phyloP scores from a whole-genome alignment of 805 yeast genomes.

The Cyberlindnera saturnus region DNA sequence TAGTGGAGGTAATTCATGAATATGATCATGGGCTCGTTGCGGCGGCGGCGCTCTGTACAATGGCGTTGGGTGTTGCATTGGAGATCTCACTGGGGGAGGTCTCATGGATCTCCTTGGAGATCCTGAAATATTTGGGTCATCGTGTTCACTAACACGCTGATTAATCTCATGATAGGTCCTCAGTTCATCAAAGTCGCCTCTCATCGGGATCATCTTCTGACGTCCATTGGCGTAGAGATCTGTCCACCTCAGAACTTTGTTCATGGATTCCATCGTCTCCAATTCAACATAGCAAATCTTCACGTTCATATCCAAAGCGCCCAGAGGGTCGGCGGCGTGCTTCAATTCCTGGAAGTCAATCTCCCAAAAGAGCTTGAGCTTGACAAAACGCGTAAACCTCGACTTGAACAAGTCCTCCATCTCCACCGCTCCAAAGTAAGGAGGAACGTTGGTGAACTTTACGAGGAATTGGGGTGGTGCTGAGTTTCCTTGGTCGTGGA shows the following conservation, averaged over 20 bases:
- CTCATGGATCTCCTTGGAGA: constrained; percentile 2
- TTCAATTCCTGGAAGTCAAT: constrained; percentile 32
- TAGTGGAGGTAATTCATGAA: constrained; percentile 13
- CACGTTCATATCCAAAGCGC: constrained; percentile 28
- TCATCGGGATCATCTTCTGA: constrained; percentile 17
- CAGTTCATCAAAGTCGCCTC: constrained; percentile 23
- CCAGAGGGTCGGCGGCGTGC: constrained; percentile 13
- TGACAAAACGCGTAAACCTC: constrained; percentile 50
- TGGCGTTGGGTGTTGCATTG: neutral
- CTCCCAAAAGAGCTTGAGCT: constrained; percentile 58
- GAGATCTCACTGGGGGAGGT: neutral
- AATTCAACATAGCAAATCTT: constrained; percentile 64
- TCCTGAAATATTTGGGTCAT: constrained; percentile 16
- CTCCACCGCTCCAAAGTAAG: constrained; percentile 42
- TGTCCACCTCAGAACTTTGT: constrained; percentile 56
- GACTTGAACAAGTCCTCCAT: constrained; percentile 58
- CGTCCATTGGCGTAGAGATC: constrained; percentile 44
- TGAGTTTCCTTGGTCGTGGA: neutral
- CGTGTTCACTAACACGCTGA: constrained; percentile 14
- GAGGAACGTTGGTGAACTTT: constrained; percentile 56
- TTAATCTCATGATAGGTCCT: constrained; percentile 18
- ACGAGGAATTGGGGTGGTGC: constrained; percentile 55
- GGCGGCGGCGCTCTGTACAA: constrained; percentile 2
- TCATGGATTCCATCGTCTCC: constrained; percentile 42
- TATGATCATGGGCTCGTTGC: constrained; percentile 1